phyloP scores from a whole-genome alignment of 192 early-diverging fungal genomes.

The Rhizoclosmatium globosum region DNA sequence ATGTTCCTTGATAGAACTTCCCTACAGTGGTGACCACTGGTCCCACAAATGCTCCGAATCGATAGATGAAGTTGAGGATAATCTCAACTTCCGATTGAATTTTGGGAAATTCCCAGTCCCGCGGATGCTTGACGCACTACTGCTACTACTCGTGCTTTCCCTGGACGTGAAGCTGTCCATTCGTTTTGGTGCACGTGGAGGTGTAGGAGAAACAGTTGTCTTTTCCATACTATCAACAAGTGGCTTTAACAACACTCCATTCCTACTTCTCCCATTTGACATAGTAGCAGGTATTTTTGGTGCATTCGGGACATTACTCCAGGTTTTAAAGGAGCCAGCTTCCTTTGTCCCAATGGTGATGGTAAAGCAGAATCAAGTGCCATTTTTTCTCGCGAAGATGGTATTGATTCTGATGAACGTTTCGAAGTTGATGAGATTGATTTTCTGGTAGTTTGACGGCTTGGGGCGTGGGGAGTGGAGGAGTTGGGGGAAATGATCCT shows the following conservation, averaged over 20 bases:
- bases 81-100: constrained; percentile 10
- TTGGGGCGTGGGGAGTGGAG: background rate
- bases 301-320: background rate
- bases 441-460: background rate
- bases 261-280: background rate
- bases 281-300: background rate
- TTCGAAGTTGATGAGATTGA: background rate
- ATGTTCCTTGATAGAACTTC: constrained; percentile 2
- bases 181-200: background rate
- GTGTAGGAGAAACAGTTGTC: background rate
- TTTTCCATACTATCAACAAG: background rate
- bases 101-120: background rate
- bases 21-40: background rate
- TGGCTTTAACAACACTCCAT: constrained; percentile 3
- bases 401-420: background rate
- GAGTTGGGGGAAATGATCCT: background rate
- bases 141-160: background rate
- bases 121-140: background rate
- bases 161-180: background rate
- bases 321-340: background rate
- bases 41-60: constrained; percentile 8
- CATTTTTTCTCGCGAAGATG: background rate
- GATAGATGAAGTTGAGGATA: constrained; percentile 6
- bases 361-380: background rate
- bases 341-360: background rate